phyloP scores from a whole-genome alignment of 208 protist genomes.

The Crithidia brevicula region DNA sequence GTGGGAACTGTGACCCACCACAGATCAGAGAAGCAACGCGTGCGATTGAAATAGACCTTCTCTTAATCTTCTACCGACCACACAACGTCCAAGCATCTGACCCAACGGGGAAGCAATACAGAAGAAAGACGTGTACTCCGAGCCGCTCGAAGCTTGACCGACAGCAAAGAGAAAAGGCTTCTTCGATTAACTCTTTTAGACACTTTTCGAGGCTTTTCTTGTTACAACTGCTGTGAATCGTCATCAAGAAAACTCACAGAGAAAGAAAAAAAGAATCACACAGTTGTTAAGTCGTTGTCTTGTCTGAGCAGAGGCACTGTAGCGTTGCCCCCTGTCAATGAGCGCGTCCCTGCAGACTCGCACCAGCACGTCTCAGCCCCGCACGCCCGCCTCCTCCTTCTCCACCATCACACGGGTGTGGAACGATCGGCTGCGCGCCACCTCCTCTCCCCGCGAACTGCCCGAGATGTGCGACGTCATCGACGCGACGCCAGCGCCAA shows the following conservation, averaged over 20 bases:
- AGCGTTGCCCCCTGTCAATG: not conserved
- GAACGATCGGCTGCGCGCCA: slow-evolving; percentile 32
- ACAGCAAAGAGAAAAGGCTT: no score
- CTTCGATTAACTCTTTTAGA: no score
- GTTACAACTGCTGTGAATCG: not conserved
- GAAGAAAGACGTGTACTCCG: no score
- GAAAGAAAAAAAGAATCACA: not conserved
- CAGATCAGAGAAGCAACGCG: no score
- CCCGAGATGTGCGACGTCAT: slow-evolving; percentile 11
- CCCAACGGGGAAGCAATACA: no score
- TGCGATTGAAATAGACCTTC: no score
- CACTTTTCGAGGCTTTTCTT: not conserved
- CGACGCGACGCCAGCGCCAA: slow-evolving; percentile 8
- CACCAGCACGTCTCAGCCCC: not conserved
- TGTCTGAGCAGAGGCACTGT: no score
- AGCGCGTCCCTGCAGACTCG: slow-evolving; percentile 16
- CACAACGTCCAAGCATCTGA: no score
- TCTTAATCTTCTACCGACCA: no score
- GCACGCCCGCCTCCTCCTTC: slow-evolving; percentile 6
- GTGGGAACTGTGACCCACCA: not conserved
- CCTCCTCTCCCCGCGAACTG: slow-evolving; percentile 1
- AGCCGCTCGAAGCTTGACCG: no score
- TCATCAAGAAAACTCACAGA: not conserved
- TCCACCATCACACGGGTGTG: slow-evolving; percentile 36
- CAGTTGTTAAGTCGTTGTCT: not conserved